A percentile compares a stretch with the other conserved stretches of the same genome.
Evolutionary conservation across 2,329 filamentous ascomycete genomes (phyloP).

Genomic region (Daldinia sp.): DNA sequence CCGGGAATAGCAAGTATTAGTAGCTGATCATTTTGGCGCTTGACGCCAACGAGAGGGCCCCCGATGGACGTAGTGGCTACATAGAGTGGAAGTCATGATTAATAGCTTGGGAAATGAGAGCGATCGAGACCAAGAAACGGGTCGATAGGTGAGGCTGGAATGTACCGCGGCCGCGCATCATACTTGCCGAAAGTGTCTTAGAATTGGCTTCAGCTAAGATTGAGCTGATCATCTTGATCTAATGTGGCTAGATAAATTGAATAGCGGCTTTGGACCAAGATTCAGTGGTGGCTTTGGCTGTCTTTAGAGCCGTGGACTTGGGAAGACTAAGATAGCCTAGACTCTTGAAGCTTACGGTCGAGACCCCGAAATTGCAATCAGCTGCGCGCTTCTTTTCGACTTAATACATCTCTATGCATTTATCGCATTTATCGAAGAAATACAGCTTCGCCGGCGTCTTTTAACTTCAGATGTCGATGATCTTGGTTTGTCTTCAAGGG

Average conservation of each 20-base stretch:
- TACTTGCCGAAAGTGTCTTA: slow-evolving; percentile 28
- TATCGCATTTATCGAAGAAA: background rate
- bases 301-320: slow-evolving; percentile 14
- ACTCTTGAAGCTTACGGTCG: slow-evolving; percentile 5
- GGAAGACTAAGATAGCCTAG: slow-evolving; percentile 23
- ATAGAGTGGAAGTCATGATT: slow-evolving; percentile 22
- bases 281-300: slow-evolving; percentile 15
- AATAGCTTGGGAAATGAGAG: slow-evolving; percentile 18
- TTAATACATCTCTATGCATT: background rate
- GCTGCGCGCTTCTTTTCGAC: background rate
- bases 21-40: slow-evolving; percentile 8
- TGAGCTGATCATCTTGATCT: slow-evolving; percentile 17
- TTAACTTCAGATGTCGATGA: background rate
- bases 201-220: slow-evolving; percentile 27
- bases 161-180: slow-evolving; percentile 6
- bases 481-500: background rate
- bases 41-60: slow-evolving; percentile 11
- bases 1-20: slow-evolving; percentile 10
- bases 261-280: slow-evolving; percentile 27
- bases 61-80: background rate
- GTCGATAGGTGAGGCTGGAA: slow-evolving; percentile 19
- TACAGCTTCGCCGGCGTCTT: background rate
- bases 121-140: slow-evolving; percentile 25
- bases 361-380: background rate
- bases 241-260: slow-evolving; percentile 18